A percentile compares a stretch with the other conserved stretches of the same genome.
Evolutionary conservation across 495 filamentous ascomycete genomes (phyloP).

Genomic region (Durotheca rogersii): DNA sequence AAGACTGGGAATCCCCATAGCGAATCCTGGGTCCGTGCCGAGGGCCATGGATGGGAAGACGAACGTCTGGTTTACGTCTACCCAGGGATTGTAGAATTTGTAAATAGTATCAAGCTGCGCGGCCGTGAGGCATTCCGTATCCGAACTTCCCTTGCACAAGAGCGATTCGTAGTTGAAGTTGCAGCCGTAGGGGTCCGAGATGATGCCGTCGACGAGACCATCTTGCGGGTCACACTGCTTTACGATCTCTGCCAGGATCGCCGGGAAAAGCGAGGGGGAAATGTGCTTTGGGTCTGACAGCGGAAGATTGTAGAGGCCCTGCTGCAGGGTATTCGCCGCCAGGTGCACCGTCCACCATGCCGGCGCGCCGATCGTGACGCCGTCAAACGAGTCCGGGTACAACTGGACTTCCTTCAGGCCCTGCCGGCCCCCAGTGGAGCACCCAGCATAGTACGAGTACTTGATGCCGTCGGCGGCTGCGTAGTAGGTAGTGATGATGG

Average conservation of each 20-base stretch:
- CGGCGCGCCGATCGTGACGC: slow-evolving; percentile 50
- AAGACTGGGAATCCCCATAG: slow-evolving; percentile 2
- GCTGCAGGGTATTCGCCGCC: slow-evolving; percentile 45
- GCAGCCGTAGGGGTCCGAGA: slow-evolving; percentile 62
- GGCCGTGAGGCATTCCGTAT: slow-evolving; percentile 54
- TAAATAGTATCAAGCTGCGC: slow-evolving; percentile 56
- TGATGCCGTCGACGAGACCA: slow-evolving; percentile 62
- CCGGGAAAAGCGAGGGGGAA: slow-evolving; percentile 48
- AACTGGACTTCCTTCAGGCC: slow-evolving; percentile 53
- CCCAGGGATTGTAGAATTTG: slow-evolving; percentile 55
- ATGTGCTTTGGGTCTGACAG: slow-evolving; percentile 52
- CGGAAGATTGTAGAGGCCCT: slow-evolving; percentile 42
- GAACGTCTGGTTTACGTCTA: slow-evolving; percentile 35
- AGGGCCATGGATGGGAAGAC: slow-evolving; percentile 27
- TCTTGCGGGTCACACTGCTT: slow-evolving; percentile 67
- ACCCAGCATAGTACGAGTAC: slow-evolving; percentile 57
- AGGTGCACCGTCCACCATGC: slow-evolving; percentile 45
- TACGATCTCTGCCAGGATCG: slow-evolving; percentile 58
- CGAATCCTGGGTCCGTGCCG: slow-evolving; percentile 21
- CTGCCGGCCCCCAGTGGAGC: slow-evolving; percentile 60
- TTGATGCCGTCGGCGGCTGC: slow-evolving; percentile 30
- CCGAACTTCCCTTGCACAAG: slow-evolving; percentile 48
- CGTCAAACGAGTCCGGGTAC: slow-evolving; percentile 63
- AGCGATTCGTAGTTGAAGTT: slow-evolving; percentile 54
- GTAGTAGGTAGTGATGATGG: slow-evolving; percentile 49